A percentile compares a stretch with the other conserved stretches of the same genome.
Evolutionary conservation across 805 yeast genomes (phyloP).

Genomic region (Cyberlindnera xylosilytica): DNA sequence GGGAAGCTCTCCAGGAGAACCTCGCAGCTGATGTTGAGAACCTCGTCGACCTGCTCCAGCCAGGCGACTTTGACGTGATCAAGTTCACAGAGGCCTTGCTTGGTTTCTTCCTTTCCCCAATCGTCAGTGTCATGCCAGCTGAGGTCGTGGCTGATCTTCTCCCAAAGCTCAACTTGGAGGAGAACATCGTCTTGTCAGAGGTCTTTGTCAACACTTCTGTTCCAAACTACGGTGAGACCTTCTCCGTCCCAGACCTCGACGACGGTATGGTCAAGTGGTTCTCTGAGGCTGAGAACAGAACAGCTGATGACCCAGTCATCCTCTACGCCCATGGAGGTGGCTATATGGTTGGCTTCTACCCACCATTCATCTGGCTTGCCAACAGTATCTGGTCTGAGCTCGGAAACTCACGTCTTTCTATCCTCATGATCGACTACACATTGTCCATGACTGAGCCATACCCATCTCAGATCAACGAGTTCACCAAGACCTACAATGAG

Average conservation of each 20-base stretch:
- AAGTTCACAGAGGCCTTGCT: slow-evolving; percentile 9
- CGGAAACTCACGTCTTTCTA: slow-evolving; percentile 17
- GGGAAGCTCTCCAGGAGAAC: not conserved
- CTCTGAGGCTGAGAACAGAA: slow-evolving; percentile 28
- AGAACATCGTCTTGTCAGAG: slow-evolving; percentile 7
- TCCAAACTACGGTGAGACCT: slow-evolving; percentile 5
- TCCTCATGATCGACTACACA: slow-evolving; percentile 29
- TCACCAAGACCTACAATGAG: slow-evolving; percentile 18
- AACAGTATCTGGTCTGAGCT: slow-evolving; percentile 3
- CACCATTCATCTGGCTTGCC: slow-evolving; percentile 4
- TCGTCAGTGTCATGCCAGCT: slow-evolving; percentile 6
- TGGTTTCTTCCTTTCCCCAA: slow-evolving; percentile 2
- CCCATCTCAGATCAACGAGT: slow-evolving; percentile 29
- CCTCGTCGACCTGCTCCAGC: slow-evolving; percentile 2
- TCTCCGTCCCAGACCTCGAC: slow-evolving; percentile 1
- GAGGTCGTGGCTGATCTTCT: slow-evolving; percentile 2
- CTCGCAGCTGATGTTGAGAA: not conserved
- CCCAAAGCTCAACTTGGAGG: slow-evolving; percentile 3
- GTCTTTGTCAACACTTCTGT: slow-evolving; percentile 5
- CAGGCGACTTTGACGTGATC: slow-evolving; percentile 6
- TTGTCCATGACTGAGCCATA: slow-evolving; percentile 22
- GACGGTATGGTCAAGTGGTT: slow-evolving; percentile 8
- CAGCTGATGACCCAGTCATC: slow-evolving; percentile 14
- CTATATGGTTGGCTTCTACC: slow-evolving; percentile 12
- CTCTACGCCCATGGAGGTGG: slow-evolving; percentile 18